These are phyloP conservation scores for Fusarium sarcochroum DNA, from an alignment of 2,329 filamentous ascomycete species.

Conservation along the genomic window DNA sequence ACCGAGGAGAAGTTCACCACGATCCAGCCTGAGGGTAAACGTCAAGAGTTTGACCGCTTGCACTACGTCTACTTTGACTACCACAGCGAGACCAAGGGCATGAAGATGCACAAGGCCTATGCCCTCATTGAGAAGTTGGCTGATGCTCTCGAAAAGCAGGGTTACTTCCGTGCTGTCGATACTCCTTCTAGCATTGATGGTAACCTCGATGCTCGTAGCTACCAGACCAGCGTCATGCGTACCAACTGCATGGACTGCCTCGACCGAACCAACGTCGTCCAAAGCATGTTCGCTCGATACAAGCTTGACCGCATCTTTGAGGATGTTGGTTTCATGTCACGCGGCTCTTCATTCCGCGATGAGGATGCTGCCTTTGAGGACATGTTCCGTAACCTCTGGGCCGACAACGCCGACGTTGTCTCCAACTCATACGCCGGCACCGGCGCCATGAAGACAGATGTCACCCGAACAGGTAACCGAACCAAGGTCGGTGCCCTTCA, in stretches of 20 bases:
- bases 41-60: constrained; percentile 80
- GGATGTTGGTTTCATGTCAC: constrained; percentile 83
- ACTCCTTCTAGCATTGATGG: constrained; percentile 80
- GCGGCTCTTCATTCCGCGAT: constrained; percentile 80
- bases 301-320: constrained; percentile 89
- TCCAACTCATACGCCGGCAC: constrained; percentile 95
- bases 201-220: constrained; percentile 82
- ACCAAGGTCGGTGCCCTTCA: constrained; percentile 88
- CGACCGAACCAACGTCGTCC: constrained; percentile 96
- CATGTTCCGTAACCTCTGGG: constrained; percentile 97
- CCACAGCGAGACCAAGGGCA: constrained; percentile 95
- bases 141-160: constrained; percentile 81
- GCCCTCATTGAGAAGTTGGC: constrained; percentile 86
- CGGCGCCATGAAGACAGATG: constrained; percentile 97
- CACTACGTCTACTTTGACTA: constrained; percentile 99
- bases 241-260: constrained; percentile 99
- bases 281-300: constrained; percentile 95
- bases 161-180: constrained; percentile 94
- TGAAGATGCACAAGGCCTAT: constrained; percentile 92
- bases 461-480: constrained; percentile 91
- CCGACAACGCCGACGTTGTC: constrained; percentile 97
- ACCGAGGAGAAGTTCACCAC: constrained; percentile 86
- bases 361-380: constrained; percentile 88
- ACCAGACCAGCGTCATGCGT: constrained; percentile 91
- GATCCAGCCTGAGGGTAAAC: constrained; percentile 75